Conservation (phyloP, 176 grass and related monocot genomes). For the Leersia perrieri region DNA sequence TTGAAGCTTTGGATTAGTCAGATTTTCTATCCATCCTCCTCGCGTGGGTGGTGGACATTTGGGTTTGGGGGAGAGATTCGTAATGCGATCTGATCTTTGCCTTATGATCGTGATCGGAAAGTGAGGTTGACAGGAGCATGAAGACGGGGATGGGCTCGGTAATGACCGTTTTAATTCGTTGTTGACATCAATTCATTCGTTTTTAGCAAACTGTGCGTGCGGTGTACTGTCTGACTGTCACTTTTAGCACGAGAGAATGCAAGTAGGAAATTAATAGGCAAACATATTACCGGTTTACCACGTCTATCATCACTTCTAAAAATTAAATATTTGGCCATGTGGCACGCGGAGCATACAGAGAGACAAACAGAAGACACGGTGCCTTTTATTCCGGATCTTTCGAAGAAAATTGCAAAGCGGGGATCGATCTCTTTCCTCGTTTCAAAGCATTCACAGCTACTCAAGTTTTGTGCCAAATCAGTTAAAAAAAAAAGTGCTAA, state of each 20-base stretch:
- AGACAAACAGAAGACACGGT: not conserved
- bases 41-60: slow-evolving; percentile 23
- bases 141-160: not conserved
- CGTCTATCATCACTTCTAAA: not conserved
- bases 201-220: not conserved
- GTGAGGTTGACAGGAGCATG: not conserved
- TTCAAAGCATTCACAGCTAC: not conserved
- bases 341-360: not conserved
- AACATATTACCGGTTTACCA: not conserved
- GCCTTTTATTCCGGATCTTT: not conserved
- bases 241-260: not conserved
- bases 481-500: not conserved
- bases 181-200: not conserved
- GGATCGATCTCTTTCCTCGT: not conserved
- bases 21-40: not conserved
- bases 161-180: not conserved
- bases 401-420: not conserved
- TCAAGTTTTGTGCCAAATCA: not conserved
- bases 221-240: not conserved
- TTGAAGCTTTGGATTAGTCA: not conserved
- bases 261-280: not conserved
- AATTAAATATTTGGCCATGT: not conserved
- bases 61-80: slow-evolving; percentile 3
- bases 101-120: not conserved
- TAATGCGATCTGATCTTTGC: not conserved